A percentile compares a stretch with the other conserved stretches of the same genome.
Conservation (phyloP, 1,284 basidiomycete species). For the Albatrellus sp. region DNA sequence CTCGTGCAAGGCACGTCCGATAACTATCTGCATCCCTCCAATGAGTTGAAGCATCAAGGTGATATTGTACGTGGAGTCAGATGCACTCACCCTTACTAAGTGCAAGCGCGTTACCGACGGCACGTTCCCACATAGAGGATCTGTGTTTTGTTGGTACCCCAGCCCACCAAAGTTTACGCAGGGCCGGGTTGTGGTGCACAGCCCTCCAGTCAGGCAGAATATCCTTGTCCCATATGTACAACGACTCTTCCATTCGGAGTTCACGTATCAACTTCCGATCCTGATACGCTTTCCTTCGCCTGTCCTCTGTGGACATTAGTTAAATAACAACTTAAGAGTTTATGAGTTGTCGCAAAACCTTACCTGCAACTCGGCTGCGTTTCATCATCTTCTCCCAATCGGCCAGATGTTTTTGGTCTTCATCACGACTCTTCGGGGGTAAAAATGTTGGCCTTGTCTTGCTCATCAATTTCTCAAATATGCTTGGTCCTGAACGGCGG, state of each 20-base stretch:
- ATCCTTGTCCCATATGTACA: constrained; percentile 66
- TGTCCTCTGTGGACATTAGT: constrained; percentile 41
- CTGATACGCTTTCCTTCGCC: constrained; percentile 47
- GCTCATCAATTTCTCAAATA: constrained; percentile 64
- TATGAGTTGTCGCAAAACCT: constrained; percentile 13
- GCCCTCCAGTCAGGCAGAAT: constrained; percentile 78
- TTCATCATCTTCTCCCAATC: constrained; percentile 94
- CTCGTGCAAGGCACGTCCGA: constrained; percentile 60
- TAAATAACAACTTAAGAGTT: background rate
- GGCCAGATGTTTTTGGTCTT: constrained; percentile 77
- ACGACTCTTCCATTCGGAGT: constrained; percentile 53
- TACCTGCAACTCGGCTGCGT: constrained; percentile 59
- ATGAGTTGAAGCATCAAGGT: constrained; percentile 1
- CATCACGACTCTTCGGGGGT: constrained; percentile 72
- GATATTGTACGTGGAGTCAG: constrained; percentile 4
- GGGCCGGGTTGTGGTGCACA: constrained; percentile 48
- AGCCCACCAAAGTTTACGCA: constrained; percentile 83
- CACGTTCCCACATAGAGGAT: constrained; percentile 78
- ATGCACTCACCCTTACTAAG: constrained; percentile 61
- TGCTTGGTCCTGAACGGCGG: constrained; percentile 50
- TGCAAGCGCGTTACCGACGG: constrained; percentile 81
- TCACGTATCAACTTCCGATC: constrained; percentile 60
- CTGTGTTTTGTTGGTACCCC: constrained; percentile 84
- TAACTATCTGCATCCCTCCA: constrained; percentile 50
- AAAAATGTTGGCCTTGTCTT: constrained; percentile 72